Conservation (phyloP, 768 basidiomycete species). For the Kwoniella bestiolae region DNA sequence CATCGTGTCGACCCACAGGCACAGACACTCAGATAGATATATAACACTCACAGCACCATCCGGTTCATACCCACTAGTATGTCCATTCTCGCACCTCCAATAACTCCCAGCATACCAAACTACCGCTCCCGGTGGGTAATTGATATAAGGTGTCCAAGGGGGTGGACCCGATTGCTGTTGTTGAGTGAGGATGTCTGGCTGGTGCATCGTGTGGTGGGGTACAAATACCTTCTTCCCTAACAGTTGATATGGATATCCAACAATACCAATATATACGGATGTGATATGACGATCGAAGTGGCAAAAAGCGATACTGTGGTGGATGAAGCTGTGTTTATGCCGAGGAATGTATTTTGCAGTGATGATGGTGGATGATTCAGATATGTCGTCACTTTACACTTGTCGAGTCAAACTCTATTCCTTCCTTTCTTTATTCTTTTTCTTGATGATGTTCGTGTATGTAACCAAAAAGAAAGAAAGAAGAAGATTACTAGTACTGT, state of each 20-base stretch:
- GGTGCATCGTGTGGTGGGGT: slow-evolving; percentile 14
- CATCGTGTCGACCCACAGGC: too few species aligned
- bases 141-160: slow-evolving; percentile 17
- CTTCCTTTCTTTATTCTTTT: not conserved
- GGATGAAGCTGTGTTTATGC: slow-evolving; percentile 2
- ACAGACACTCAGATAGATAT: not conserved
- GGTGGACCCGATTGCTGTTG: slow-evolving; percentile 16
- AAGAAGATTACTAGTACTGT: too few species aligned
- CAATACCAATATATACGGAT: not conserved
- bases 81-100: slow-evolving; percentile 42
- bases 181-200: slow-evolving; percentile 11
- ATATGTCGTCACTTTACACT: not conserved
- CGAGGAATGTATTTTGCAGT: not conserved
- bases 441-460: slow-evolving; percentile 1
- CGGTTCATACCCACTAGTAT: slow-evolving; percentile 27
- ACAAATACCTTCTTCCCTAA: too few species aligned
- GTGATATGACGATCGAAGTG: not conserved
- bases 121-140: slow-evolving; percentile 26
- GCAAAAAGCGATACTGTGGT: not conserved
- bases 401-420: not conserved
- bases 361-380: not conserved
- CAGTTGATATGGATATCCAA: not conserved
- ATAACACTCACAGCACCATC: slow-evolving; percentile 32
- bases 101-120: slow-evolving; percentile 38
- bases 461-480: not conserved